Conservation (phyloP, 2,329 filamentous ascomycete genomes). For the Talaromyces sp. region DNA sequence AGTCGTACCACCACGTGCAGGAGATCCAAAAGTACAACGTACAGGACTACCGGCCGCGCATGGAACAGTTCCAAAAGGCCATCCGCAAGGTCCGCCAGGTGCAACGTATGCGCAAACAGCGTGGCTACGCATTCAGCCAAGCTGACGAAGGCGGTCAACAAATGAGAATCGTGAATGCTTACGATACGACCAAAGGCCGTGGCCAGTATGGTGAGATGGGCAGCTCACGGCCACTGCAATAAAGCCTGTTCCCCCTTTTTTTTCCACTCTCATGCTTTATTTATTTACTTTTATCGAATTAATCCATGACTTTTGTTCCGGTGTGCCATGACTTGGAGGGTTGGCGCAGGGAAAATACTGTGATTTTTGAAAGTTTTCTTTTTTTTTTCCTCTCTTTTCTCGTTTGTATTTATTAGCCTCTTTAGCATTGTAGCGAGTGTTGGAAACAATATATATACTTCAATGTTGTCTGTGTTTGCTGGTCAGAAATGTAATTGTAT, state of each 20-base stretch:
- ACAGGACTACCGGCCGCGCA: conserved; percentile 94
- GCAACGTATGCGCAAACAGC: conserved; percentile 98
- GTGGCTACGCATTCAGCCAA: conserved; percentile 96
- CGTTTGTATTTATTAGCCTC: conserved; percentile 3
- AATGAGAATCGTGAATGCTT: conserved; percentile 90
- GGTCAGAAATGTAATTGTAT: neutral
- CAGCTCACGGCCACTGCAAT: conserved; percentile 42
- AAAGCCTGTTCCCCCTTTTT: neutral
- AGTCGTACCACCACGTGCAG: conserved; percentile 96
- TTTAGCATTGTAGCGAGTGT: neutral
- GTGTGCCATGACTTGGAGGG: neutral
- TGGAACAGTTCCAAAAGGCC: conserved; percentile 99
- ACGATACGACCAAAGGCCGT: conserved; percentile 90
- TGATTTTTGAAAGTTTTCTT: neutral
- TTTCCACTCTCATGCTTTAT: neutral
- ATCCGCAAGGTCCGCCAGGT: conserved; percentile 98
- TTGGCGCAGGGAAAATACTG: neutral
- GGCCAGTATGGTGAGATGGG: conserved; percentile 95
- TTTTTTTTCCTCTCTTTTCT: neutral
- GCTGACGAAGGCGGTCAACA: conserved; percentile 79
- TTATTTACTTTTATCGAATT: neutral
- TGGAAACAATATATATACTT: conserved; percentile 1
- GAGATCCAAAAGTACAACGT: conserved; percentile 99
- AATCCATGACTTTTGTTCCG: neutral
- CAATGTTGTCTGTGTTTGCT: neutral